Base-by-base conservation (phyloP, 2,329 filamentous ascomycete genomes). In the Coniella vitis region DNA sequence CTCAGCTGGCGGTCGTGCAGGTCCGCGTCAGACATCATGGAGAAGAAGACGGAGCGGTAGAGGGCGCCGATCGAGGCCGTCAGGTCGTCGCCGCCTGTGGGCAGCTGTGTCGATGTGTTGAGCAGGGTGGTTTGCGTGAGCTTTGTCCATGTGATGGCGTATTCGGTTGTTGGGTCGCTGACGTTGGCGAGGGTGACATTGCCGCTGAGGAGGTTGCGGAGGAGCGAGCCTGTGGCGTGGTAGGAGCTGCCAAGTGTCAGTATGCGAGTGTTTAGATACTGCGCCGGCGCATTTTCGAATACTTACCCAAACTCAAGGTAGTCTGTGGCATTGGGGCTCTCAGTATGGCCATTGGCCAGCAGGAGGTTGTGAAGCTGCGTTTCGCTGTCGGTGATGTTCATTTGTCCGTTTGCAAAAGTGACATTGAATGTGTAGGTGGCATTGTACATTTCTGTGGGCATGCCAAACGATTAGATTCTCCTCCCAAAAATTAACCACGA, bases 241-340 rank as follows among this genome's bases (percentile, higher is more conserved):
- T 50, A 52, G 2, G 47, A 48, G 2, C 53, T 55, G 36, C 8
- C 1, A 4, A 4, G 5, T 7, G 17, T 35, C n/a, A 45, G 31
- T 46, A 35, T 12, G 3, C 25, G 38, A 10, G n/a, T 5, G 14
- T 19, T 17, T 9, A 4, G 16, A 13, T 32, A 20, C 12, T 3
- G 9, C 4, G 7, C 1, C 5, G 17, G 17, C 25, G 16, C 19
- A 5, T 7, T 9, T 17, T 1, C 19, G 4, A 4, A n/a, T n/a
- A 38, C 50, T 55, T 44, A 55, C 53, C 49, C 41, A 35, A 49
- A 55, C 21, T 52, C 44, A 16, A 50, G 37, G 16, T 55, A 55
- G 29, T 48, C 40, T 3, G 29, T 17, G 32, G 39, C 47, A 38
- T 40, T 42, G 1, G 53, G 53, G 29, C 16, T 37, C 17, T 52